Evolutionary conservation across 169 alveolate species (phyloP).

Genomic region (Haemoproteus tartakovskyi): DNA sequence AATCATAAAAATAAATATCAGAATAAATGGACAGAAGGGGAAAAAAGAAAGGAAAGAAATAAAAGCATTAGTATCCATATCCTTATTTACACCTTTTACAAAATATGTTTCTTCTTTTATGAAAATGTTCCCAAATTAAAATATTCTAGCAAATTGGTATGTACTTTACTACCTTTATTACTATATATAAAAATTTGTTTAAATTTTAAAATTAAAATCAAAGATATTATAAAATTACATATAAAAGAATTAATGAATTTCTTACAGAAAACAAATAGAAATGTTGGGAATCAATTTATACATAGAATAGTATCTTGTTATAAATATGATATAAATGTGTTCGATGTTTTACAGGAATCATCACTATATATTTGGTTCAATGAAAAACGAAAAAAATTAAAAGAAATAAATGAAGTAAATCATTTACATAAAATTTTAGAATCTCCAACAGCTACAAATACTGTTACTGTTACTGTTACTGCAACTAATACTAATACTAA

Average conservation of each 20-base stretch:
- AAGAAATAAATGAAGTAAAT: conserved; percentile 11
- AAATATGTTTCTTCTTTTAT: conserved; percentile 25
- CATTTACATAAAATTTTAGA: conserved; percentile 1
- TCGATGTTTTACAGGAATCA: conserved; percentile 9
- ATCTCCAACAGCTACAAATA: neutral
- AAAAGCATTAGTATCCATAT: conserved; percentile 9
- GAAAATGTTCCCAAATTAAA: conserved; percentile 8
- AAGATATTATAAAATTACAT: conserved; percentile 13
- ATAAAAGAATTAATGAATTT: conserved; percentile 1
- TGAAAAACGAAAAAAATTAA: neutral
- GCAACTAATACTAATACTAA: no score
- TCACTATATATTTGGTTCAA: conserved; percentile 4
- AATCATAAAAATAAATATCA: no score
- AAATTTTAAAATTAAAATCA: conserved; percentile 1
- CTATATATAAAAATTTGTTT: conserved; percentile 12
- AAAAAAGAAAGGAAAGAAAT: no score
- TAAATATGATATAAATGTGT: conserved; percentile 12
- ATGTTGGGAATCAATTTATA: conserved; percentile 23
- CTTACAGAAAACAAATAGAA: conserved; percentile 8
- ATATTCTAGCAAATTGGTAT: conserved; percentile 11
- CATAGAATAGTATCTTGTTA: conserved; percentile 34
- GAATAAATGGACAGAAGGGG: no score
- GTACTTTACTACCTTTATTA: conserved; percentile 6
- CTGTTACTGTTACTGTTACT: no score
- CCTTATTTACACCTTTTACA: conserved; percentile 20